Percentiles rank a stretch among this genome's conserved stretches.
Conservation (phyloP, 164 flowering plant genomes). For the Tinospora cordifolia region DNA sequence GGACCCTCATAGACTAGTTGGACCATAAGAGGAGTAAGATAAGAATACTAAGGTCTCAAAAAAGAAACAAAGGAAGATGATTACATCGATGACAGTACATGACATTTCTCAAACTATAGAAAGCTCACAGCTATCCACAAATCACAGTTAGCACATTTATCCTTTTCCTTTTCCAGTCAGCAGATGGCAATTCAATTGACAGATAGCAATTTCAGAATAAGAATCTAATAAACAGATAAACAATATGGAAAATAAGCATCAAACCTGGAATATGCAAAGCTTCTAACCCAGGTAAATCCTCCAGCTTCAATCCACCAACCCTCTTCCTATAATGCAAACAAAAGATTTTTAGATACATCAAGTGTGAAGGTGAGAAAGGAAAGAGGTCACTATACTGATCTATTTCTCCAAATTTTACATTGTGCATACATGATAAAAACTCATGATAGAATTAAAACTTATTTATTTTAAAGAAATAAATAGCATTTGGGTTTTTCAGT, state of each 20-base stretch:
- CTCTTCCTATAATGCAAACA: conserved; percentile 51
- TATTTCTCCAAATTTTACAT: background rate
- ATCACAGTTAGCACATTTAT: background rate
- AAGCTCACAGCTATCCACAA: background rate
- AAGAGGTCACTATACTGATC: too few relatives aligned
- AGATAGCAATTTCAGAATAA: background rate
- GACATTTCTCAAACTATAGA: background rate
- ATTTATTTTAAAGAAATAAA: background rate
- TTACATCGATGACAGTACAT: background rate
- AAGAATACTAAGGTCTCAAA: too few relatives aligned
- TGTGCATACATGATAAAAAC: background rate
- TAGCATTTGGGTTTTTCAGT: background rate
- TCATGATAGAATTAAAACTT: background rate
- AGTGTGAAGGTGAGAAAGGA: background rate
- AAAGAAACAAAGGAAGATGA: too few relatives aligned
- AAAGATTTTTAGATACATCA: background rate
- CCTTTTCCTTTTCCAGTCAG: too few relatives aligned
- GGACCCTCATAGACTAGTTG: too few relatives aligned
- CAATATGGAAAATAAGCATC: background rate
- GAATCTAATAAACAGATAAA: background rate
- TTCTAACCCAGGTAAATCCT: conserved; percentile 84
- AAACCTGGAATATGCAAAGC: conserved; percentile 79
- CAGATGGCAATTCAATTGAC: background rate
- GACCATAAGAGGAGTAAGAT: too few relatives aligned
- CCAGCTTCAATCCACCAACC: conserved; percentile 92